A percentile compares a stretch with the other conserved stretches of the same genome.
Conservation (phyloP, 768 basidiomycete species). For the Chalciporus chontae region DNA sequence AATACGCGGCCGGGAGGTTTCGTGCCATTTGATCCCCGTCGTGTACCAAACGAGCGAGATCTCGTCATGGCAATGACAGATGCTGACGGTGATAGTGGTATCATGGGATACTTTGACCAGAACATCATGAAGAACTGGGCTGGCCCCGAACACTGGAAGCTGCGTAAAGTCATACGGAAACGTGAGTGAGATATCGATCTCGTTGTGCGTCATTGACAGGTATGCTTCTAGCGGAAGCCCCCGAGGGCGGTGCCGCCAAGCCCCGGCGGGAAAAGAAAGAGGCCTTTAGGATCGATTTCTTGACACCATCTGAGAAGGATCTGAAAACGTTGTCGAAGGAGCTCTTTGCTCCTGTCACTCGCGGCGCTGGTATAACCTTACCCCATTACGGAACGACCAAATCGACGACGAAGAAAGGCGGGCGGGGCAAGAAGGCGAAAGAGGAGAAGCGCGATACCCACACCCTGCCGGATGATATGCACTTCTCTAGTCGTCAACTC, state of each 20-base stretch:
- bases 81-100: slow-evolving; percentile 50
- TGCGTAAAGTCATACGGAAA: slow-evolving; percentile 75
- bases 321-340: slow-evolving; percentile 62
- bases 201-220: slow-evolving; percentile 1
- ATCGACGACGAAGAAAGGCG: slow-evolving; percentile 29
- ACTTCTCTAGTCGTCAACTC: slow-evolving; percentile 88
- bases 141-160: slow-evolving; percentile 97
- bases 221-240: slow-evolving; percentile 39
- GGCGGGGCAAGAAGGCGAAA: slow-evolving; percentile 44
- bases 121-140: slow-evolving; percentile 93
- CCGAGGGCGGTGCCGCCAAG: slow-evolving; percentile 49
- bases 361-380: slow-evolving; percentile 65
- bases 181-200: slow-evolving; percentile 44
- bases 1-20: slow-evolving; percentile 43
- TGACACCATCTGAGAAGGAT: slow-evolving; percentile 54
- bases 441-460: slow-evolving; percentile 71
- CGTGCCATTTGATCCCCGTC: slow-evolving; percentile 83
- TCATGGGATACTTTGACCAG: slow-evolving; percentile 90
- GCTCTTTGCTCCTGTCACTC: slow-evolving; percentile 75
- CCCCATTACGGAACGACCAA: slow-evolving; percentile 45
- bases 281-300: slow-evolving; percentile 79
- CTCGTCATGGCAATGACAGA: slow-evolving; percentile 85
- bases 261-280: slow-evolving; percentile 73
- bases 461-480: slow-evolving; percentile 93
- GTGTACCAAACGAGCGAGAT: slow-evolving; percentile 71